These are phyloP conservation scores for Fraxinus latifolia DNA, from an alignment of 305 asterid genomes.

Conservation along the genomic window DNA sequence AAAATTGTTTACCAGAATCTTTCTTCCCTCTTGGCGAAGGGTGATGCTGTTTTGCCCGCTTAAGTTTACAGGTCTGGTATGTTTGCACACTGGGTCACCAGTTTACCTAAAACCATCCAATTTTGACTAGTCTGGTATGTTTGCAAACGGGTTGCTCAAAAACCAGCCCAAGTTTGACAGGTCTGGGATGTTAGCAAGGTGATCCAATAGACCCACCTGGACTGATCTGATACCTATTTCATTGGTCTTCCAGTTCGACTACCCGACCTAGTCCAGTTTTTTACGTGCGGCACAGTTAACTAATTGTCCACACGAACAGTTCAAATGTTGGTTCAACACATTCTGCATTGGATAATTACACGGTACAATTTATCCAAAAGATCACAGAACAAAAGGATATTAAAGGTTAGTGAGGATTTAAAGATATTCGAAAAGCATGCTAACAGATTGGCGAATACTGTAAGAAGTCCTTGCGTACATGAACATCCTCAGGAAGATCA, in stretches of 20 bases:
- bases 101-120: neutral
- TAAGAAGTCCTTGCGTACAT: constrained; percentile 74
- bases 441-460: constrained; percentile 32
- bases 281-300: neutral
- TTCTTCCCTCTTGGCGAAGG: neutral
- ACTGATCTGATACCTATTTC: neutral
- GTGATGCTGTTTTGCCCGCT: neutral
- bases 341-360: neutral
- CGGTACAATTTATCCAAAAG: neutral
- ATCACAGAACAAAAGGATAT: neutral
- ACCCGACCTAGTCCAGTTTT: neutral
- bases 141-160: neutral
- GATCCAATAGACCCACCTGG: neutral
- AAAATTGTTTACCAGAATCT: neutral
- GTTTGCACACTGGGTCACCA: neutral
- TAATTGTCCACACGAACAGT: neutral
- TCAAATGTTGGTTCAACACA: neutral
- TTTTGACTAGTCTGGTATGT: neutral
- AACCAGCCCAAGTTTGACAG: neutral
- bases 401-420: neutral
- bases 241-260: neutral
- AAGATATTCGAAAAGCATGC: neutral
- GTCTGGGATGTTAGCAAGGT: neutral
- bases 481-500: constrained; percentile 69
- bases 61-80: neutral